Conservation (phyloP, 148 eudicot genomes). For the Fagopyrum tataricum region DNA sequence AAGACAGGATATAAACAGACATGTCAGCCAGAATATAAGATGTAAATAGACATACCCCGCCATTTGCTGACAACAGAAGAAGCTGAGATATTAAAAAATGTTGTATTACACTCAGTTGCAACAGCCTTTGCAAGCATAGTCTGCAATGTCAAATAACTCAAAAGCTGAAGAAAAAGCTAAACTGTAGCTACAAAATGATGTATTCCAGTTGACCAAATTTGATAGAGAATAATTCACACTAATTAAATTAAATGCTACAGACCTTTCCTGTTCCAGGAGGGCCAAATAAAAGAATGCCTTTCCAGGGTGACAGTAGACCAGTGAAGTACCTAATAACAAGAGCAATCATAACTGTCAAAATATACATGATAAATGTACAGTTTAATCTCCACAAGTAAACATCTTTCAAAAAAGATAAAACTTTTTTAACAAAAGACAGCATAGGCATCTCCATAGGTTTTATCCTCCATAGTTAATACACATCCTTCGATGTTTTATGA, state of each 20-base stretch:
- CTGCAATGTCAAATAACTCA: slow-evolving; percentile 31
- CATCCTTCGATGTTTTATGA: neutral
- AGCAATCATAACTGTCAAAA: neutral
- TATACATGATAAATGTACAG: neutral
- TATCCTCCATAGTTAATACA: neutral
- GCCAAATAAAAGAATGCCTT: slow-evolving; percentile 94
- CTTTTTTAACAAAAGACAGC: neutral
- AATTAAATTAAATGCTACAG: slow-evolving; percentile 11
- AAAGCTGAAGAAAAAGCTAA: neutral
- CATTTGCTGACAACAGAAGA: slow-evolving; percentile 99
- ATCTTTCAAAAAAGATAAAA: neutral
- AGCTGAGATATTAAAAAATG: slow-evolving; percentile 97
- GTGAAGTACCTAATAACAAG: slow-evolving; percentile 66
- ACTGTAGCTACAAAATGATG: neutral
- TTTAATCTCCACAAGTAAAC: neutral
- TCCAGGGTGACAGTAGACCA: slow-evolving; percentile 93
- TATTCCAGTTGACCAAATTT: neutral
- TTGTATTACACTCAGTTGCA: slow-evolving; percentile 98
- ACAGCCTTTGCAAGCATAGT: slow-evolving; percentile 99
- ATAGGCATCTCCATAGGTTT: neutral
- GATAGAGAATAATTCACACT: neutral
- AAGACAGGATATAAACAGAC: neutral
- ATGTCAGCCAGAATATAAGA: neutral
- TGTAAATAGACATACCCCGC: slow-evolving; percentile 54
- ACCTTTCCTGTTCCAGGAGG: slow-evolving; percentile 99